Evolutionary conservation across 2,329 filamentous ascomycete genomes (phyloP), one percentile per base, ranked within the genome.

Genomic region (Fusarium caatingaense): DNA sequence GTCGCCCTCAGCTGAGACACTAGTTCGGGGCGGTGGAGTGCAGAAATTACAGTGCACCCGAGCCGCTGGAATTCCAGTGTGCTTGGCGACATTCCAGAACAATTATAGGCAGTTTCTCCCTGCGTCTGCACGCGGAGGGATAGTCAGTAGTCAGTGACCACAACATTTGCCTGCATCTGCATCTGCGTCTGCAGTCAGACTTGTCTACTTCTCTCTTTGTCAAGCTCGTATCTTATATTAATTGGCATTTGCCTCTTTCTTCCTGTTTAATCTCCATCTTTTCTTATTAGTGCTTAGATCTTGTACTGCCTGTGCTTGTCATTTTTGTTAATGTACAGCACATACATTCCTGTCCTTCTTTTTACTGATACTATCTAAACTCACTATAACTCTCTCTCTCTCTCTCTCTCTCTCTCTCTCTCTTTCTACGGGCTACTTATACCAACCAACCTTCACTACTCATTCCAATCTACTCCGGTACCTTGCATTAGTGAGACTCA

Each of bases 31-130:
- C 34, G 40, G 49, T 41, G 25, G 25, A 28, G 23, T 45, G 13
- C 21, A 25, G 51, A 23, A 12, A 15, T 21, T 41, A 53, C 21
- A 48, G 54, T 44, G 47, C 21, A 40, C 51, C 48, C 51, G 28
- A 58, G 21, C 23, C 34, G 48, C 48, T 71, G 59, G 68, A 71
- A 71, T 71, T 71, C 68, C 64, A 71, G 63, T 57, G 50, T 40
- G 21, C 30, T 53, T 55, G 51, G 56, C 21, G 10, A n/a, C 68
- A 68, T 71, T 71, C 68, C 68, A 71, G 68, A 69, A 64, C 28
- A 25, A 63, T 45, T 51, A 51, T 34, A 28, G 48, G 30, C 18
- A 27, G 16, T 8, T 25, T 37, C 27, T 20, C 20, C 28, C 28
- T 37, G 34, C 34, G 34, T 20, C n/a, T 62, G 62, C 62, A 49